Base-by-base conservation (phyloP, 768 basidiomycete genomes). In the Boletus bicolor region DNA sequence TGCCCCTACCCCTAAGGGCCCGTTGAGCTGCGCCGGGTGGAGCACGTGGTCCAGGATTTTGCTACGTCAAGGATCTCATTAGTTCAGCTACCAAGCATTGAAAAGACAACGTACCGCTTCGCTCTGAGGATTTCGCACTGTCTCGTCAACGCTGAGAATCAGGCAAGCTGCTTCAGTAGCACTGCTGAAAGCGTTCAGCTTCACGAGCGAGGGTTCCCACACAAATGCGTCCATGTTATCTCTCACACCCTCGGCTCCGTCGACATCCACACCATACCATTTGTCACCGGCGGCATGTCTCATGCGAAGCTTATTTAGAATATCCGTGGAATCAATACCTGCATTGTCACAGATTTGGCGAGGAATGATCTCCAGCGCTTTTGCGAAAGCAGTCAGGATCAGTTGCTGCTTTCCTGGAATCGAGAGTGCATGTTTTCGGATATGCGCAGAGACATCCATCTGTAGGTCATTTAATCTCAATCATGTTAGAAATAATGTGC, bases 271-370 rank as follows among this genome's bases (percentile, higher is more conserved):
- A 57, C 97, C 97, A 44, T 82, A 87, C 94, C 94, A 98, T 54
- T 77, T 84, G 51, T 92, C 88, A 15, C 91, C 91, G 54, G 82
- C 82, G 0, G 93, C 93, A 68, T 98, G 95, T 63, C 88, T 86
- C 93, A 97, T 98, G 51, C 97, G 87, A 52, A 99, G 83, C 72
- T 97, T 97, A 77, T 98, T 98, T 44, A 99, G 77, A 53, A 98
- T 85, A 68, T 98, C 97, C 6, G 95, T 98, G 2, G 97, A 94
- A 73, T 99, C 97, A 32, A 98, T 76, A 21, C 97, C 97, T 9
- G 97, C 97, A 67, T 99, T 99, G 72, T 98, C 96, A 71, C 92
- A 98, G 55, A 99, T 98, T 71, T 98, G 96, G 32, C 97, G 86
- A 30, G 97, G 97, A 68, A 99, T 98, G 61, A 97, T 86, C 75